These are phyloP conservation scores for Infundibulicybe gibba DNA, from an alignment of 768 basidiomycete species.

Conservation along the genomic window DNA sequence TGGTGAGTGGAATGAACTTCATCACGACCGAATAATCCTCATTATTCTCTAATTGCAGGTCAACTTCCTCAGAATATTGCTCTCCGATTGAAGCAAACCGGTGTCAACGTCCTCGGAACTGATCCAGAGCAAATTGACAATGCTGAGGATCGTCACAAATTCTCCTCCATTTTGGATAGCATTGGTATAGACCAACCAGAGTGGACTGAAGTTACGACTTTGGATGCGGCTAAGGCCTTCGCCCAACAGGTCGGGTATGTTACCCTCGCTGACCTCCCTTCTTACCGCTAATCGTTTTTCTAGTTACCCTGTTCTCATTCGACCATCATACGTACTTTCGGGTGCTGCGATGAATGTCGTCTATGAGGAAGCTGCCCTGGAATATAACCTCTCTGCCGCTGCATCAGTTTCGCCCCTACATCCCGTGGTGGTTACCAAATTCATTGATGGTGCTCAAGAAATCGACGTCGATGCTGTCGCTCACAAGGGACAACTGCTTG, in stretches of 20 bases:
- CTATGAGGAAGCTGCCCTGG: constrained; percentile 83
- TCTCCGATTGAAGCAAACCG: constrained; percentile 85
- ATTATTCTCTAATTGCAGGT: constrained; percentile 39
- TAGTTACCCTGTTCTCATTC: constrained; percentile 95
- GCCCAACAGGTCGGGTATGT: constrained; percentile 77
- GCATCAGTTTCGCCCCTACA: constrained; percentile 95
- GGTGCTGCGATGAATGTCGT: constrained; percentile 99
- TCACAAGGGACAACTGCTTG: constrained; percentile 84
- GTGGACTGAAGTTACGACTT: constrained; percentile 87
- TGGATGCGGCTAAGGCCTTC: constrained; percentile 90
- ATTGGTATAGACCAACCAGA: constrained; percentile 96
- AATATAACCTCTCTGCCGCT: constrained; percentile 95
- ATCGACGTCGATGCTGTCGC: constrained; percentile 98
- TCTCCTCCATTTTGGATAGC: constrained; percentile 93
- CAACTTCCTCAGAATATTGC: constrained; percentile 99
- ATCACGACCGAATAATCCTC: constrained; percentile 3
- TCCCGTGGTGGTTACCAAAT: constrained; percentile 98
- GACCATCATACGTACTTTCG: constrained; percentile 97
- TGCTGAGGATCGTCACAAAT: constrained; percentile 99
- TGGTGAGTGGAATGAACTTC: constrained; percentile 46
- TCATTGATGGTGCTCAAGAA: constrained; percentile 97
- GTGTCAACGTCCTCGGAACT: constrained; percentile 93
- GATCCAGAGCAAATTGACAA: constrained; percentile 94
- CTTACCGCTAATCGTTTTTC: constrained; percentile 5
- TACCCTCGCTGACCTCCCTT: neutral